Evolutionary conservation across 164 flowering plant genomes (phyloP).

Genomic region (Vitis riparia): DNA sequence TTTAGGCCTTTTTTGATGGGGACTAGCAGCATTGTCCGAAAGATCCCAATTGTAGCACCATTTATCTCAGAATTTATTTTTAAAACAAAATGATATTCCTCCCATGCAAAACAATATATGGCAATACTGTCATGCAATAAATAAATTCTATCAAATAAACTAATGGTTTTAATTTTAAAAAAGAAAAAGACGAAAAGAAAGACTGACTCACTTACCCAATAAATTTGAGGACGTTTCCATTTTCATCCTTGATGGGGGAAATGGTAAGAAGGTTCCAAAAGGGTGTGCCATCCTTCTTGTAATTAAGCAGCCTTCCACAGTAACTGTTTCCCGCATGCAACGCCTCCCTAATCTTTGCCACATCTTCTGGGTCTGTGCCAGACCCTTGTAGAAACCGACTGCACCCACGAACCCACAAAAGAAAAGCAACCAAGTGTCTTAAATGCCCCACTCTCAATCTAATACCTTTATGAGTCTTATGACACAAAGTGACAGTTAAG

Average conservation of each 20-base stretch:
- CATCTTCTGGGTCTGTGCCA: slow-evolving; percentile 79
- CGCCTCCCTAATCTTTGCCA: slow-evolving; percentile 73
- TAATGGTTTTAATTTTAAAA: too few species aligned
- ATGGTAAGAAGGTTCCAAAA: slow-evolving; percentile 97
- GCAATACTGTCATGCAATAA: too few species aligned
- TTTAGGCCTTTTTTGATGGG: too few species aligned
- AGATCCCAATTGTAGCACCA: too few species aligned
- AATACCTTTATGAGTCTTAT: slow-evolving; percentile 9
- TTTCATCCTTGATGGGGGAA: slow-evolving; percentile 93
- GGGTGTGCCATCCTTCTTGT: slow-evolving; percentile 94
- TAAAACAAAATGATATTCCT: too few species aligned
- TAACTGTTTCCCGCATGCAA: slow-evolving; percentile 58
- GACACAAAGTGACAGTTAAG: slow-evolving; percentile 6
- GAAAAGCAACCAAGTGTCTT: background rate
- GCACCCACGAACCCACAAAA: slow-evolving; percentile 7
- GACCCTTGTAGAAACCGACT: slow-evolving; percentile 96
- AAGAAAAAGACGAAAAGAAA: background rate
- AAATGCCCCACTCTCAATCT: background rate
- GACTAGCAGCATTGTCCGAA: too few species aligned
- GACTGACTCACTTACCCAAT: slow-evolving; percentile 67
- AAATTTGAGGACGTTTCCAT: slow-evolving; percentile 80
- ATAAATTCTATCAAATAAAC: background rate
- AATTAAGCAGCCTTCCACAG: slow-evolving; percentile 89
- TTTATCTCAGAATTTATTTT: too few species aligned
- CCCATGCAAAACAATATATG: too few species aligned